These are phyloP conservation scores for Paulownia fortunei DNA, from an alignment of 257 asterid genomes.

Conservation along the genomic window DNA sequence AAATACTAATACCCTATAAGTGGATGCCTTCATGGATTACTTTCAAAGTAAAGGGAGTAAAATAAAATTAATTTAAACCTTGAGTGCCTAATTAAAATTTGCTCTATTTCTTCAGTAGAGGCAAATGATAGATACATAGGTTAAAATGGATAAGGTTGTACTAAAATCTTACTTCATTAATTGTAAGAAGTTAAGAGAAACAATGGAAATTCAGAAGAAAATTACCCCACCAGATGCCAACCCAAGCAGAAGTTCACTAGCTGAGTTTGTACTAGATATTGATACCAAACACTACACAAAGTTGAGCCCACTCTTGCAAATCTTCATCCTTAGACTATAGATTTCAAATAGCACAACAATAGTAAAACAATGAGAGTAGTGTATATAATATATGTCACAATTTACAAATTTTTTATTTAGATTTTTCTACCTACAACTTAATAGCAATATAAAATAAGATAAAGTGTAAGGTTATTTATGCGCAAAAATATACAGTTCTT, in stretches of 20 bases:
- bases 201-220: background rate
- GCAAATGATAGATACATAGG: background rate
- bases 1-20: too few relatives aligned
- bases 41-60: background rate
- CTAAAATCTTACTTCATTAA: background rate
- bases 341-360: conserved; percentile 6
- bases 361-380: background rate
- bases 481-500: too few relatives aligned
- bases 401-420: background rate
- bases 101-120: background rate
- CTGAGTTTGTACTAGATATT: background rate
- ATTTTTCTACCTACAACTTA: background rate
- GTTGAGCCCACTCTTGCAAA: background rate
- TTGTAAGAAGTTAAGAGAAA: background rate
- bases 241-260: background rate
- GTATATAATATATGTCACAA: background rate
- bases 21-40: background rate
- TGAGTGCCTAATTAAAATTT: background rate
- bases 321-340: background rate
- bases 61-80: background rate
- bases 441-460: too few relatives aligned
- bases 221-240: background rate
- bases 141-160: background rate
- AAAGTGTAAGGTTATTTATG: too few relatives aligned
- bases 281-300: conserved; percentile 12